phyloP scores from a whole-genome alignment of 257 asterid species.

The Leonotis leonurus region DNA sequence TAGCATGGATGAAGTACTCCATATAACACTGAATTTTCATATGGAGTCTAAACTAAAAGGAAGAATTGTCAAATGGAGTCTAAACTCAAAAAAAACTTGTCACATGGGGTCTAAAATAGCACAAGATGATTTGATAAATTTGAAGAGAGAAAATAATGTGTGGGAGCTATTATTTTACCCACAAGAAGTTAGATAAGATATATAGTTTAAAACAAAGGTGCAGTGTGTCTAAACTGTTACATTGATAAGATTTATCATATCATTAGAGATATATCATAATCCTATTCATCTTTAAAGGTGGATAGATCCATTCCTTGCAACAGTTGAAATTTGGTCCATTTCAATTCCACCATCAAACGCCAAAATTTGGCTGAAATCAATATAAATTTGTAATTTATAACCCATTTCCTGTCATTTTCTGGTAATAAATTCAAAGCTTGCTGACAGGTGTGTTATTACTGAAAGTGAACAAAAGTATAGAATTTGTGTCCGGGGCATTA shows the following conservation, averaged over 20 bases:
- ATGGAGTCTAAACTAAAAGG: no score
- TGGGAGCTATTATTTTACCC: neutral
- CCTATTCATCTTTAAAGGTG: neutral
- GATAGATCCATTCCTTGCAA: neutral
- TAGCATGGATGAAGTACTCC: no score
- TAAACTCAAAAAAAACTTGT: neutral
- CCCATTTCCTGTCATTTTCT: slow-evolving; percentile 33
- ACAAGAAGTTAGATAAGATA: slow-evolving; percentile 4
- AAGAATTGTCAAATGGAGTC: no score
- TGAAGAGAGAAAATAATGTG: neutral
- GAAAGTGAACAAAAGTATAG: slow-evolving; percentile 20
- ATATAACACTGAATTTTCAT: no score
- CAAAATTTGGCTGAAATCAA: slow-evolving; percentile 16
- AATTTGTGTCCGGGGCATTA: slow-evolving; percentile 30
- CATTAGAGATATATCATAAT: slow-evolving; percentile 7
- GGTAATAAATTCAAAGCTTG: slow-evolving; percentile 29
- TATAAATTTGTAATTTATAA: neutral
- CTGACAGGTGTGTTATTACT: no score
- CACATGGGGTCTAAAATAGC: neutral
- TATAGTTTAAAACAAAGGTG: neutral
- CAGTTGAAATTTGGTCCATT: slow-evolving; percentile 12
- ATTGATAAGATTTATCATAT: slow-evolving; percentile 28
- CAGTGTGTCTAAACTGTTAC: slow-evolving; percentile 13
- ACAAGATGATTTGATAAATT: neutral
- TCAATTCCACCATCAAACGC: neutral